These are phyloP conservation scores for Saksenaea vasiformis DNA, from an alignment of 371 early-diverging fungal species.

Conservation along the genomic window DNA sequence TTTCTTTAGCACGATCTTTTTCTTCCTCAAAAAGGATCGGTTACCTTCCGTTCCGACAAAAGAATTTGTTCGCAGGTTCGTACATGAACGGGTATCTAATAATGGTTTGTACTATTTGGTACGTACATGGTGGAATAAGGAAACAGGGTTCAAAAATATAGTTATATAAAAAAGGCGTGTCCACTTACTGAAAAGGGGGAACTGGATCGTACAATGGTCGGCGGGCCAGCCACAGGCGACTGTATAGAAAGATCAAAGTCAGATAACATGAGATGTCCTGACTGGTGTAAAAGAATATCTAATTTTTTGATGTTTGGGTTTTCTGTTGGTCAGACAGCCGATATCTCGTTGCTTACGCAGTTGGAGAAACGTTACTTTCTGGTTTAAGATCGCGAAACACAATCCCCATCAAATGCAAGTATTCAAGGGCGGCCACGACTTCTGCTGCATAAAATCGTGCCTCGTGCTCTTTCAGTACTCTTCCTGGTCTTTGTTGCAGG, in stretches of 20 bases:
- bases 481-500: constrained; percentile 77
- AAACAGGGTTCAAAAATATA: too few relatives aligned
- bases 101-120: constrained; percentile 38
- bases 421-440: constrained; percentile 88
- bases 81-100: constrained; percentile 85
- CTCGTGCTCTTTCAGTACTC: constrained; percentile 77
- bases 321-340: not conserved
- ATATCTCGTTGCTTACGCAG: not conserved
- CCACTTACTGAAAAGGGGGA: constrained; percentile 20
- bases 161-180: too few relatives aligned
- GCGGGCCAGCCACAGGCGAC: constrained; percentile 62
- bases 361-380: constrained; percentile 72
- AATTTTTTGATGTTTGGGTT: not conserved
- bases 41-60: constrained; percentile 91
- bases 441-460: constrained; percentile 97
- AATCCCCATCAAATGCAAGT: constrained; percentile 91
- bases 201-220: constrained; percentile 59
- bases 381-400: constrained; percentile 98
- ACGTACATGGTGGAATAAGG: not conserved
- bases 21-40: constrained; percentile 26
- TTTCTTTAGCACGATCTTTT: not conserved
- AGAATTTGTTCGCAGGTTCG: constrained; percentile 82
- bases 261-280: constrained; percentile 90
- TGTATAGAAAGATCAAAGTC: constrained; percentile 91
- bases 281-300: constrained; percentile 83